Base-by-base conservation (phyloP, 2,329 filamentous ascomycete genomes). In the Cladosporium austrohemisphaericum region DNA sequence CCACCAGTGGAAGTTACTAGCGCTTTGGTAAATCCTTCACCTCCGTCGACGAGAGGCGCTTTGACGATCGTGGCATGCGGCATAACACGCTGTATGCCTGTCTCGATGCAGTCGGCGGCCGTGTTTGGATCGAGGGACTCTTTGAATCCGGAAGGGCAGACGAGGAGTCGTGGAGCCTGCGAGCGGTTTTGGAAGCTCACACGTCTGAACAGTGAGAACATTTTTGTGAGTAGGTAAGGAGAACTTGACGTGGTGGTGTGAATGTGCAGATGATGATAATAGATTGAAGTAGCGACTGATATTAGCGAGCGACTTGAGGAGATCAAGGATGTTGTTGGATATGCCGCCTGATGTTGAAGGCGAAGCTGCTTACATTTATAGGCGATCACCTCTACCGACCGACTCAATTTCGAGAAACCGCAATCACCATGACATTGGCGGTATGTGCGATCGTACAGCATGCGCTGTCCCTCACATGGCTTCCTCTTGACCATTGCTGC, bases 141-240 rank as follows among this genome's bases (percentile, higher is more conserved):
- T 51, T 78, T 79, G 67, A 78, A 78, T 2, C 76, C 76, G 0
- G 75, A 78, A 0, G 76, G 76, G 13, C 73, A 74, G 29, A 79
- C 68, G 41, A 79, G 68, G 19, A 79, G 65, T 55, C 55, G 59
- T 60, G 61, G 66, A 58, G 49, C 60, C 58, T 62, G 55, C 52
- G 44, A 56, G 49, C 45, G 43, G 8, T 28, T 46, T 7, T 46
- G 43, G 20, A 46, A 46, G 32, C 31, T 36, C 10, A 46, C 16
- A 36, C 43, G 43, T 36, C 43, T 36, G 23, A 46, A 46, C 4
- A 46, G 23, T 4, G 43, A 36, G 32, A 46, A 46, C 43, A 46
- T 46, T 2, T 20, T 29, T 6, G 32, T 20, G 16, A 31, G 7
- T 3, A 25, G 22, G 7, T 3, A 6, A 8, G 18, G 7, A 5